Base-by-base conservation (phyloP, 345 rosid species). In the Eucalyptus victrix region DNA sequence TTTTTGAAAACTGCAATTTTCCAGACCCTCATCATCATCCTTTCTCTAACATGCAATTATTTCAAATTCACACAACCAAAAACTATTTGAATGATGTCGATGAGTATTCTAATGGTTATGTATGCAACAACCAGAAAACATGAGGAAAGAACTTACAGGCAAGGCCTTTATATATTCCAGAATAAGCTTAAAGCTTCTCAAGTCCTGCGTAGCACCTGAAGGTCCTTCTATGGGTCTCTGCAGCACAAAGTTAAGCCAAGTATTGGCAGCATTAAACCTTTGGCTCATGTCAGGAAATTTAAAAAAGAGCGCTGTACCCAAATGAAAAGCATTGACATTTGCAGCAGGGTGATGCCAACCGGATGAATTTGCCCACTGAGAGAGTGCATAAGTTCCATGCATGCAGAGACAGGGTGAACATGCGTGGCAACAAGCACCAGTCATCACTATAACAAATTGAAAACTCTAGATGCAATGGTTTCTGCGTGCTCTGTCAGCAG, bases 151-250 rank as follows among this genome's bases (percentile, higher is more conserved):
- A 90, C 96, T 93, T 93, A 97, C 99, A 49, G 99, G 99, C 95
- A 96, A 92, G 76, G 99, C 98, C 92, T 98, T 97, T 88, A 98
- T 95, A 91, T 96, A 98, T 89, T 98, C 97, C 87, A 97, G 88
- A 90, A 94, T 91, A 87, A 97, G 97, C 92, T 95, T 96, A 91
- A 97, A 97, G 93, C 95, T 96, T 92, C 99, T 92, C 62, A 96
- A 91, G 89, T 97, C 99, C 94, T 97, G 98, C 89, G 92, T 95
- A 51, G 92, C 53, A 90, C 93, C 93, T 49, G 93, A 90, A 92
- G 94, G 67, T 89, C 96, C 98, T 93, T 97, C 98, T 89, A 91
- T 91, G 89, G 97, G 92, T 91, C 96, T 95, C 98, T 96, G 96
- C 80, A 92, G 92, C 89, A 93, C 86, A 89, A 88, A 90, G 44